Percentiles rank a stretch among this genome's conserved stretches.
These are phyloP conservation scores for Xylona heveae DNA, from an alignment of 495 filamentous ascomycete genomes.

Conservation along the genomic window DNA sequence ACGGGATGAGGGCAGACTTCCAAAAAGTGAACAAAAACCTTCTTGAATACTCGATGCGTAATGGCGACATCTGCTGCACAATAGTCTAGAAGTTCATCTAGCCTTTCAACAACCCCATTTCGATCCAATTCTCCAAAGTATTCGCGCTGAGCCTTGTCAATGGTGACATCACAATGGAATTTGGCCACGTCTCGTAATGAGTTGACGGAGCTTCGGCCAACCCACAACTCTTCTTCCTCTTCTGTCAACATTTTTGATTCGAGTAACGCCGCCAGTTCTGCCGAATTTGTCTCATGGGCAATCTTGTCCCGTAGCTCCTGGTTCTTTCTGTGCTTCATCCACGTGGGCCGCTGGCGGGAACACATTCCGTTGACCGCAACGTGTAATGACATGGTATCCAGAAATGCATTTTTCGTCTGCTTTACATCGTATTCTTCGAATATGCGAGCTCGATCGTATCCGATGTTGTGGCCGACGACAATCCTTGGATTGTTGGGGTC, in stretches of 20 bases:
- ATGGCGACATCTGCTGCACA: slow-evolving; percentile 88
- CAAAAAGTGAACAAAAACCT: slow-evolving; percentile 76
- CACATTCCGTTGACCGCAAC: slow-evolving; percentile 99
- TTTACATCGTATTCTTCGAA: slow-evolving; percentile 71
- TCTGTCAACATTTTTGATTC: slow-evolving; percentile 43
- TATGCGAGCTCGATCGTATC: slow-evolving; percentile 80
- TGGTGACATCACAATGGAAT: slow-evolving; percentile 79
- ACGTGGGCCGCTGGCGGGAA: slow-evolving; percentile 82
- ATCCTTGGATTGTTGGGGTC: slow-evolving; percentile 46
- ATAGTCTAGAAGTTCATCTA: slow-evolving; percentile 79
- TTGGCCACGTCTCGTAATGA: slow-evolving; percentile 89
- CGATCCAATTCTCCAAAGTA: slow-evolving; percentile 69
- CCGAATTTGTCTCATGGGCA: slow-evolving; percentile 41
- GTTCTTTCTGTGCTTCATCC: slow-evolving; percentile 88
- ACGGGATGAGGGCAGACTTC: slow-evolving; percentile 86
- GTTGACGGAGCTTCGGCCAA: slow-evolving; percentile 83
- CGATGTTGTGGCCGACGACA: slow-evolving; percentile 87
- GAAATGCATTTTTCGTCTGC: slow-evolving; percentile 66
- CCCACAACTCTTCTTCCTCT: slow-evolving; percentile 88
- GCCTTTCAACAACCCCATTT: slow-evolving; percentile 37
- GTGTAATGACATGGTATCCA: slow-evolving; percentile 97
- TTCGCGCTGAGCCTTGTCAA: slow-evolving; percentile 78
- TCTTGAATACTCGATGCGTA: slow-evolving; percentile 80
- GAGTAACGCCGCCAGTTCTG: slow-evolving; percentile 50
- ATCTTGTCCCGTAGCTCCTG: slow-evolving; percentile 68